Evolutionary conservation across 1,139 yeast species (phyloP), one percentile per base, ranked within the genome.

Genomic region (Suhomyces guaymorum): DNA sequence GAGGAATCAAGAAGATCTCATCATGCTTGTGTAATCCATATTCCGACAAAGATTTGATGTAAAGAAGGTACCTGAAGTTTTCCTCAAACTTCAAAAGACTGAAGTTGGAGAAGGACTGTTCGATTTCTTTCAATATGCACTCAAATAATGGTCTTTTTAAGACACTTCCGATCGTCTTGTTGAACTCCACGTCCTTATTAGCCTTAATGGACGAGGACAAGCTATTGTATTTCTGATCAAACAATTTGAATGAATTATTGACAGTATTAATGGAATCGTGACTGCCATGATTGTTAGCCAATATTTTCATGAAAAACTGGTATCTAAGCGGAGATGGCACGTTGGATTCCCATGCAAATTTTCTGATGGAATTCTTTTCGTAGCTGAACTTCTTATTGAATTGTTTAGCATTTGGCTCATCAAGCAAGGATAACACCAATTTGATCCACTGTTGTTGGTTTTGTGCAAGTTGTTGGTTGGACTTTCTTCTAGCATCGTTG

Each of bases 11-110:
- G 30, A 70, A 66, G 1, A 50, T 49, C 38, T 66, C 73, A 41
- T 70, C 75, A 34, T 66, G 71, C 36, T 62, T 64, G 26, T 55
- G 55, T 26, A 70, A 52, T 4, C 72, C 73, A 32, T 53, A 55
- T 30, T 61, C 67, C 1, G 68, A 56, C 20, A 70, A 54, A 2
- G 72, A 60, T 42, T 64, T 66, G 26, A 69, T 51, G 44, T 65
- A 68, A 28, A 70, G 58, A 33, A 70, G 47, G 23, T 51, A 49
- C 28, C 49, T 55, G 43, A 55, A 68, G 32, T 61, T 55, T 4
- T 48, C 46, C 33, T 53, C 52, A 38, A 66, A 61, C 9, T 39
- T 39, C 2, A 37, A 18, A 5, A 43, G 24, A 19, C 51, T 50
- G 33, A 54, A 52, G 7, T 30, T 32, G n/a, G 33, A 15, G 11